Evolutionary conservation across 1,139 yeast genomes (phyloP).

Genomic region (Sugiyamaella xylanicola): DNA sequence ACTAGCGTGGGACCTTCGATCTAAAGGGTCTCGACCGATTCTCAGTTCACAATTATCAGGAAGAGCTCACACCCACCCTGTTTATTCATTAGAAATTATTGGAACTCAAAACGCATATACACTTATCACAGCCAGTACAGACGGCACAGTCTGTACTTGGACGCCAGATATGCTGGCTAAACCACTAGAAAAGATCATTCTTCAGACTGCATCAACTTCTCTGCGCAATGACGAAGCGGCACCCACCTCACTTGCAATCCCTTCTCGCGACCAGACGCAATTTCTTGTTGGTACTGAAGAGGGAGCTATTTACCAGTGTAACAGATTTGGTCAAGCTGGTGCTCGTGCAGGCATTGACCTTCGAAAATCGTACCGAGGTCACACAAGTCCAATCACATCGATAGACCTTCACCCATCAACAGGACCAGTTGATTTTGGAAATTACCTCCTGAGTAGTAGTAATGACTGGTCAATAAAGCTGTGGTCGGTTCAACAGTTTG

Average conservation of each 20-base stretch:
- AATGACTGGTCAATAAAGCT: slow-evolving; percentile 49
- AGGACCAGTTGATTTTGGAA: slow-evolving; percentile 39
- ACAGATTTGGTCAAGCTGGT: slow-evolving; percentile 44
- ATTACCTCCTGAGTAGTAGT: slow-evolving; percentile 43
- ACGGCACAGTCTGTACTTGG: slow-evolving; percentile 54
- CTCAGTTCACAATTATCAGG: slow-evolving; percentile 41
- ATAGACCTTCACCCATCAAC: slow-evolving; percentile 40
- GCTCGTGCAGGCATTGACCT: slow-evolving; percentile 42
- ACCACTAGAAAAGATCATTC: slow-evolving; percentile 43
- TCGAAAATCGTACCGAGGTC: slow-evolving; percentile 39
- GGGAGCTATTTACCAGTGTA: slow-evolving; percentile 51
- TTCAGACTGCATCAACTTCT: slow-evolving; percentile 34
- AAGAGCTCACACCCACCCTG: slow-evolving; percentile 49
- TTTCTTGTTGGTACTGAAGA: slow-evolving; percentile 52
- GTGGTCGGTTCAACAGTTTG: slow-evolving; percentile 40
- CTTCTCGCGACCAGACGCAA: slow-evolving; percentile 42
- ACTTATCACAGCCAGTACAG: slow-evolving; percentile 49
- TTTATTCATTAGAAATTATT: slow-evolving; percentile 43
- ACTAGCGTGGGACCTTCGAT: slow-evolving; percentile 49
- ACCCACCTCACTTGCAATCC: slow-evolving; percentile 43
- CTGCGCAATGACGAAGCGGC: slow-evolving; percentile 45
- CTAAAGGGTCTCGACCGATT: slow-evolving; percentile 36
- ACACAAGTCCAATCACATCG: slow-evolving; percentile 44
- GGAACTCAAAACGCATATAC: slow-evolving; percentile 42
- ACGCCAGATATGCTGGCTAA: slow-evolving; percentile 48